phyloP scores from a whole-genome alignment of 2,329 filamentous ascomycete genomes.

The Cladophialophora exuberans region DNA sequence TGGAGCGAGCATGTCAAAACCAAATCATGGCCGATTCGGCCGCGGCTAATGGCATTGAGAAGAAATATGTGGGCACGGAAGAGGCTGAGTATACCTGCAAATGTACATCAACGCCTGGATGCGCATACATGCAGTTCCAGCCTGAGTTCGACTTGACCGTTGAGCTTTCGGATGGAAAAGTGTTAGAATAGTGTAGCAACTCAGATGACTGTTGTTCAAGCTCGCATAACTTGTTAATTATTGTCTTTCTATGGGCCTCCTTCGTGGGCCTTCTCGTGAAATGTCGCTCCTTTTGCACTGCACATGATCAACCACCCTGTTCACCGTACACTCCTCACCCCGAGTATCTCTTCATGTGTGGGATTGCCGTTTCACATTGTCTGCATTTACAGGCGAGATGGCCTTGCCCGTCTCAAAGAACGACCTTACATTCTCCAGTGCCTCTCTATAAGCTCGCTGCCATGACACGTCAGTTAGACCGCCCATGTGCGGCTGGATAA shows the following conservation, averaged over 20 bases:
- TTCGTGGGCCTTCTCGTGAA: no score
- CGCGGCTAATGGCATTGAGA: constrained; percentile 2
- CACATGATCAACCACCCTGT: no score
- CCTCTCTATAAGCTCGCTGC: constrained; percentile 43
- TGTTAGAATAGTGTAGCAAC: background rate
- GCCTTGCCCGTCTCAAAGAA: constrained; percentile 45
- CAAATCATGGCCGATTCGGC: constrained; percentile 51
- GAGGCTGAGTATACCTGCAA: constrained; percentile 13
- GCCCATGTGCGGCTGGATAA: background rate
- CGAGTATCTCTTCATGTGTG: no score
- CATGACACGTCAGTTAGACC: background rate
- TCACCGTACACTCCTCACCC: no score
- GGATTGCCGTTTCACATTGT: no score
- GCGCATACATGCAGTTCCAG: constrained; percentile 12
- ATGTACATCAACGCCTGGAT: constrained; percentile 2
- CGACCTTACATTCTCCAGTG: constrained; percentile 50
- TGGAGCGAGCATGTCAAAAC: constrained; percentile 58
- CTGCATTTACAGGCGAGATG: constrained; percentile 39
- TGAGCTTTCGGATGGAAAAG: background rate
- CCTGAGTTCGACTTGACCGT: constrained; percentile 9
- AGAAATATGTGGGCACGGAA: constrained; percentile 1
- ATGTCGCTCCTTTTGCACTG: no score
- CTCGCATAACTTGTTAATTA: no score
- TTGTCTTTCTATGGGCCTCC: no score
- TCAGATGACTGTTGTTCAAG: background rate